Evolutionary conservation across 306 rosid genomes (phyloP), one percentile per base, ranked within the genome.

Genomic region (Hylodesmum podocarpum): DNA sequence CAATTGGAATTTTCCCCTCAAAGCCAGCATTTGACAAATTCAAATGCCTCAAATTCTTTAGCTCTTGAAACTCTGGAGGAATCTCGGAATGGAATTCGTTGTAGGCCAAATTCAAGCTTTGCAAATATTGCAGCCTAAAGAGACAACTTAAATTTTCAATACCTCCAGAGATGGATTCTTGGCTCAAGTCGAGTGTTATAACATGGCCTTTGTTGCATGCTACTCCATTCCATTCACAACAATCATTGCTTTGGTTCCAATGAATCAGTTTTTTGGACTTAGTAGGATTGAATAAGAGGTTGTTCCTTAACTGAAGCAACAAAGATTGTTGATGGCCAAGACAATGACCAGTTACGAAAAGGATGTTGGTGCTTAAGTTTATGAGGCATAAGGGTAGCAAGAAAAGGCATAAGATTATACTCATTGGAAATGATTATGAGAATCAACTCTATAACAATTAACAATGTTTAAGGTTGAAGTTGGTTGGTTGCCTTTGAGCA

Each of bases 1-100:
- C 70, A 64, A 64, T 36, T 36, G 70, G 70, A 64, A 64, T 64
- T 64, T 37, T 10, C 11, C 70, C 70, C 27, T 64, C 49, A 64
- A 64, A 64, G 16, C 70, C 50, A 36, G 70, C 49, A 64, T 64
- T 64, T 19, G 70, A 64, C 70, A 64, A 37, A 64, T 36, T 64
- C 31, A 64, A 64, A 64, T 64, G 3, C 70, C 50, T 37, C 49
- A 64, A 64, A 37, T 12, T 64, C 49, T 37, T 64, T 11, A 64
- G 31, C 19, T 19, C 19, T 10, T 11, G 29, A 12, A 37, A 64
- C 49, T 19, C 31, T 18, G 49, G 14, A 36, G 25, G 25, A 64
- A 64, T 36, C 31, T 8, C 11, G 37, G 29, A 36, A 36, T 37
- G 70, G 10, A 64, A 64, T 18, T 15, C 66, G 31, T 59, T 59